Base-by-base conservation (phyloP, 768 basidiomycete genomes). In the Pleurotus cornucopiae region DNA sequence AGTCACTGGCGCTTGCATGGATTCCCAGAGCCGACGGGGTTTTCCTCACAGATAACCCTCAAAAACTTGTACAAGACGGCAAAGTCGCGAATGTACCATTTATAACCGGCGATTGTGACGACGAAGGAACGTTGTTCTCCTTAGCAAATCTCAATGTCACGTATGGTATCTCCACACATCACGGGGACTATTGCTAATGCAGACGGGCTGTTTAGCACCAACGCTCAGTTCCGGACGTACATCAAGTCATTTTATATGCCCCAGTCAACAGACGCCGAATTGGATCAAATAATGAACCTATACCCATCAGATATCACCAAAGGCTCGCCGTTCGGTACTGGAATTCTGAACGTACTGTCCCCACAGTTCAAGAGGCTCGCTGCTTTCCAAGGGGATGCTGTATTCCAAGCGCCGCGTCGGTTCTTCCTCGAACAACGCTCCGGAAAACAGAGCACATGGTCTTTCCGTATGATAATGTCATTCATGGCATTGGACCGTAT, bases 241-340 rank as follows among this genome's bases (percentile, higher is more conserved):
- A 54, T 79, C 14, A 39, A 52, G n/a, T 61, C 61, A 0, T 55
- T 60, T 51, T 64, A 53, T 58, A 3, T 68, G 0, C 71, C 71
- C 4, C 63, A 63, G 3, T 63, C 67, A 1, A 62, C 73, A 0
- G 63, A 63, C 21, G 55, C 59, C 6, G 64, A 73, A 47, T 18
- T 76, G 3, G 60, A 67, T 12, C 54, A 62, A 11, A 45, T 80
- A n/a, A 55, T 67, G 7, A 26, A 59, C 6, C 58, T 69, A 14
- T 81, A 80, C 57, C 74, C 81, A 0, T 55, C 62, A 0, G 72
- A 77, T 49, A 62, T 72, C 1, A 64, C 68, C 1, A 61, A 73
- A 52, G 83, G 83, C 14, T 83, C 81, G 0, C 83, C 83, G 0
- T 85, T 77, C 59, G 71, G 71, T 55, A 84, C 83, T 0, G 73